Base-by-base conservation (phyloP, 495 filamentous ascomycete genomes). In the Aspergillus homomorphus region DNA sequence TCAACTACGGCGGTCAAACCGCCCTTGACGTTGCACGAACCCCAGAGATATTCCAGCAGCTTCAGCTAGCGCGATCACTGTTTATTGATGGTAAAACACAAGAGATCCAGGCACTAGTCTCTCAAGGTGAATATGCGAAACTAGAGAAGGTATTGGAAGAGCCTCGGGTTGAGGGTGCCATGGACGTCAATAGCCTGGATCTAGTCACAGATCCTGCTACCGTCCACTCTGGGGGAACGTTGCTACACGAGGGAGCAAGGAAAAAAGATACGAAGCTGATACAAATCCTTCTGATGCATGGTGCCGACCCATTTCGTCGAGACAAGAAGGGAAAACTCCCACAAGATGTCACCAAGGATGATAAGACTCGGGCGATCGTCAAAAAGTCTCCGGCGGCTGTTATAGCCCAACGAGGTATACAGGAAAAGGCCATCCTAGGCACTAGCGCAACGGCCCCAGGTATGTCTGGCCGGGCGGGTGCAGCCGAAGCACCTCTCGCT, bases 291-390 rank as follows among this genome's bases (percentile, higher is more conserved):
- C 74, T 98, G 42, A 84, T 96, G 48, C 95, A 98, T 67, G 95
- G 94, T 2, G 94, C 94, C n/a, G 94, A 98, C 75, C 94, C 94
- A 1, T 98, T 98, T 72, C 86, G 90, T 45, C 84, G 95, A 49
- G 94, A 98, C 71, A 90, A 90, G 58, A 94, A 90, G 74, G 95
- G 94, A 8, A 97, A 96, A 69, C 80, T 98, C 23, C 92, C 94
- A 19, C 94, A 98, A 70, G 93, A 98, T 73, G 87, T 96, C 19
- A 98, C 94, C 20, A 98, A 97, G 68, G 94, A 98, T 72, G 94
- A 98, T 59, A 84, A 83, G 57, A 96, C 88, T 1, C 80, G 85
- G 43, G 86, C 86, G 5, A 90, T 98, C 65, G 76, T 98, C 49
- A 98, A 96, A 73, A 90, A 85, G 63, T 97, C 93, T 0, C 95